These are phyloP conservation scores for Astrephomene gubernaculifera DNA, from an alignment of 139 green algal species.

Conservation along the genomic window DNA sequence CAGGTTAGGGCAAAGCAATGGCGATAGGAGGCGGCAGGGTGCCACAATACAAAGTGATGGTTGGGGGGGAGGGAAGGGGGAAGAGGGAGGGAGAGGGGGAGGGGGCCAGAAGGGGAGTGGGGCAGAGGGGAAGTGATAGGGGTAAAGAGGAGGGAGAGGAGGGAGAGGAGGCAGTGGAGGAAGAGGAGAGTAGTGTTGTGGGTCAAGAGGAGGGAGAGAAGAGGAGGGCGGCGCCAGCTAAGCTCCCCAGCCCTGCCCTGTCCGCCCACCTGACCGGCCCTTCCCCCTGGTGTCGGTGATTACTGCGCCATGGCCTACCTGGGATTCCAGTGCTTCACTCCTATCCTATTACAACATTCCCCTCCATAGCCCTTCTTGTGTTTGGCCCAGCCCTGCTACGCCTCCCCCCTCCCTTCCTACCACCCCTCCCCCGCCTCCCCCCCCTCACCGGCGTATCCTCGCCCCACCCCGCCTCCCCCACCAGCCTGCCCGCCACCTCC, in stretches of 20 bases:
- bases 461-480: slow-evolving; percentile 50
- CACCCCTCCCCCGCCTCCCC: no score
- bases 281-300: no score
- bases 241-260: no score
- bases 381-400: background rate
- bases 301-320: background rate
- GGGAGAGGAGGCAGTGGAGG: background rate
- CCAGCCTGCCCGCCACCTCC: slow-evolving; percentile 45
- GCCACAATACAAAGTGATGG: no score
- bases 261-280: no score
- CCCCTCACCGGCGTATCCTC: slow-evolving; percentile 51
- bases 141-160: background rate
- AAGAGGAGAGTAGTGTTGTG: background rate
- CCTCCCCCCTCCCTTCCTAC: background rate
- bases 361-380: background rate
- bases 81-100: no score
- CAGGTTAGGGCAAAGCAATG: no score
- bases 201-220: no score
- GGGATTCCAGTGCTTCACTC: background rate
- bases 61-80: no score
- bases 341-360: background rate
- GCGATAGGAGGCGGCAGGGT: no score
- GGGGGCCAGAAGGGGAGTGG: background rate
- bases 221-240: no score
- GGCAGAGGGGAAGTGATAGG: background rate